These are phyloP conservation scores for Penicillium dipodomyicola DNA, from an alignment of 495 filamentous ascomycete genomes.

Conservation along the genomic window DNA sequence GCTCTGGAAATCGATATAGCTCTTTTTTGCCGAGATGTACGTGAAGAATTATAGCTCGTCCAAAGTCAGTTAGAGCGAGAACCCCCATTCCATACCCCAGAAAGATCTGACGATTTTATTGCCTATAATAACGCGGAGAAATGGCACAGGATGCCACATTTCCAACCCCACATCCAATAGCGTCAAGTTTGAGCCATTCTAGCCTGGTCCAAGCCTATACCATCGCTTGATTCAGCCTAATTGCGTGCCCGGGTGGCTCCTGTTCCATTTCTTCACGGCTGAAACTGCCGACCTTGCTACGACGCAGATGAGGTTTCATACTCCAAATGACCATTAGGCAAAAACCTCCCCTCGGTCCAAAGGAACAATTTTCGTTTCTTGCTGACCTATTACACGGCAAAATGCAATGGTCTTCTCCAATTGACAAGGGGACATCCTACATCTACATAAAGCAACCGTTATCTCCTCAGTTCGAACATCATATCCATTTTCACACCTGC, in stretches of 20 bases:
- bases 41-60: neutral
- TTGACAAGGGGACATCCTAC: neutral
- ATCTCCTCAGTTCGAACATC: neutral
- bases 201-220: neutral
- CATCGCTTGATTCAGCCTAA: constrained; percentile 5
- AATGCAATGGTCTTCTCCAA: neutral
- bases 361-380: neutral
- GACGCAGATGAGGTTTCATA: neutral
- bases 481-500: neutral
- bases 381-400: neutral
- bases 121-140: constrained; percentile 6
- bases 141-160: neutral
- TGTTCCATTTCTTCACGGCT: constrained; percentile 4
- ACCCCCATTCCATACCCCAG: neutral
- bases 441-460: neutral
- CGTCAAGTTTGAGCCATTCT: neutral
- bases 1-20: neutral
- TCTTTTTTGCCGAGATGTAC: neutral
- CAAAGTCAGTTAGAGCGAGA: neutral
- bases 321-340: neutral
- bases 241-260: neutral
- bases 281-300: neutral
- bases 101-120: constrained; percentile 1
- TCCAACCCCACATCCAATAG: neutral
- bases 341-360: constrained; percentile 6